phyloP scores from a whole-genome alignment of 2,329 filamentous ascomycete species.

The Diaporthe sp. region DNA sequence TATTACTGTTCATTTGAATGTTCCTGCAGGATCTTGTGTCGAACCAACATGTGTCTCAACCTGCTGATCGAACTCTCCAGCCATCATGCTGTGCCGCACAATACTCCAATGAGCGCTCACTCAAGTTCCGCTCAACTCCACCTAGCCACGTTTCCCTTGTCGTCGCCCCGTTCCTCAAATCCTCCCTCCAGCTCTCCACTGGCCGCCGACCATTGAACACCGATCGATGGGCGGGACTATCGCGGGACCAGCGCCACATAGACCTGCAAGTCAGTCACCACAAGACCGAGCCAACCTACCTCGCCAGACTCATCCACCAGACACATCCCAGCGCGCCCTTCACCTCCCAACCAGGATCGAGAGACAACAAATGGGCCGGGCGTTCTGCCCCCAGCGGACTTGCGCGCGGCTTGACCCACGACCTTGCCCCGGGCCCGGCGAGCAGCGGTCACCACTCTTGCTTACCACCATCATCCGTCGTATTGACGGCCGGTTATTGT shows the following conservation, averaged over 20 bases:
- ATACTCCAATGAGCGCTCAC: background rate
- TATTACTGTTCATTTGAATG: background rate
- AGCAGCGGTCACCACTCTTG: conserved; percentile 18
- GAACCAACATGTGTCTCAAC: background rate
- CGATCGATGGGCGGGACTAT: background rate
- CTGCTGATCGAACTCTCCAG: background rate
- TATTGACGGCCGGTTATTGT: background rate
- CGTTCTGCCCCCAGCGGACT: background rate
- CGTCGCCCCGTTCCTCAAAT: too few species aligned
- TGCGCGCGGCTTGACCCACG: conserved; percentile 16
- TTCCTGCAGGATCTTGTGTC: background rate
- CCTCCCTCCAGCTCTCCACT: background rate
- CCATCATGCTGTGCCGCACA: background rate
- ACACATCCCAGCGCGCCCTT: background rate
- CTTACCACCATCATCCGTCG: background rate
- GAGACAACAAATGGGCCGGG: background rate
- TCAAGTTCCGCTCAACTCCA: background rate
- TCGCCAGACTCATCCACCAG: conserved; percentile 10
- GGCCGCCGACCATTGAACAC: conserved; percentile 23
- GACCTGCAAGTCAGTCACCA: conserved; percentile 14
- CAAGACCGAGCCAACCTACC: conserved; percentile 21
- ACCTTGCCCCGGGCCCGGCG: conserved; percentile 1
- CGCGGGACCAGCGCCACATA: background rate
- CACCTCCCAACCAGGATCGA: background rate
- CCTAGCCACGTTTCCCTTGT: background rate